A percentile compares a stretch with the other conserved stretches of the same genome.
phyloP scores from a whole-genome alignment of 176 grass and related monocot species.

The Juncus effusus region DNA sequence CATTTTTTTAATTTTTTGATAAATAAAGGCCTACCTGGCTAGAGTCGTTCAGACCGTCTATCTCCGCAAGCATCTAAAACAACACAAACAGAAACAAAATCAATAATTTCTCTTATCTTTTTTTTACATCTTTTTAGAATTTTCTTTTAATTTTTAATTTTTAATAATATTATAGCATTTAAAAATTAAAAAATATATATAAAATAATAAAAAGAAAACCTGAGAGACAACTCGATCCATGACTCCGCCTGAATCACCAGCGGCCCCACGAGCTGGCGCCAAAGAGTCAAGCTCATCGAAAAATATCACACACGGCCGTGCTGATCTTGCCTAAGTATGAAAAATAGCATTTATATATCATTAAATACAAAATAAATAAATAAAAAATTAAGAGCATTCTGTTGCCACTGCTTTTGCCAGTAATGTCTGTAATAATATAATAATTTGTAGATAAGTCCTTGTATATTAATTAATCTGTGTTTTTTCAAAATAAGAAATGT shows the following conservation, averaged over 20 bases:
- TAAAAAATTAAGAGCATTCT: constrained; percentile 84
- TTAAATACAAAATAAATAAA: constrained; percentile 3
- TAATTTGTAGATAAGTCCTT: background rate
- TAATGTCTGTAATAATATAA: constrained; percentile 51
- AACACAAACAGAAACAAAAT: constrained; percentile 7
- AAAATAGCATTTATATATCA: constrained; percentile 12
- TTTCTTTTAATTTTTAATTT: background rate
- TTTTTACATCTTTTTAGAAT: background rate
- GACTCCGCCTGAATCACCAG: constrained; percentile 90
- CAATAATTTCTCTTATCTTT: background rate
- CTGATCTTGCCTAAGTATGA: constrained; percentile 63
- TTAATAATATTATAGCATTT: background rate
- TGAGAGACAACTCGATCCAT: constrained; percentile 99
- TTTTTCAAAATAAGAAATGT: constrained; percentile 4
- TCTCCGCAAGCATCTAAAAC: constrained; percentile 90
- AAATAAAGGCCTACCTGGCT: constrained; percentile 39
- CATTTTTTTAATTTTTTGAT: background rate
- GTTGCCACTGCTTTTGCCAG: constrained; percentile 94
- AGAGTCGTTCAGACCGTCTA: constrained; percentile 85
- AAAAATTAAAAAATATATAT: background rate
- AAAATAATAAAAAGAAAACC: constrained; percentile 30
- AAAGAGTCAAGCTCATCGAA: constrained; percentile 98
- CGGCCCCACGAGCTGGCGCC: constrained; percentile 80
- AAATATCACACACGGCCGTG: constrained; percentile 92
- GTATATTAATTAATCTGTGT: constrained; percentile 16